phyloP scores from a whole-genome alignment of 352 stramenopile species.

The Globisporangium iwayamae region DNA sequence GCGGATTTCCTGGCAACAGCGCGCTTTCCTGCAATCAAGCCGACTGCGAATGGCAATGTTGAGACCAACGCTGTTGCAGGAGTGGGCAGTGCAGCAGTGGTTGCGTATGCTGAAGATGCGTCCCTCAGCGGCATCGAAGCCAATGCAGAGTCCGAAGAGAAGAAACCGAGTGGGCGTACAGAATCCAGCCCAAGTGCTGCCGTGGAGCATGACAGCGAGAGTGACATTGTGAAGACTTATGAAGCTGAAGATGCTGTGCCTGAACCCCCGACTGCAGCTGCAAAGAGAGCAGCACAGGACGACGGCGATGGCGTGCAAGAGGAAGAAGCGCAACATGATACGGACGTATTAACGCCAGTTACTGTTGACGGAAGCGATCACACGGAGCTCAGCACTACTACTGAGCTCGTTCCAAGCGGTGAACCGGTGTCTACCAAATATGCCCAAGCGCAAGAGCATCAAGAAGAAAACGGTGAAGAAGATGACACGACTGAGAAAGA shows the following conservation, averaged over 20 bases:
- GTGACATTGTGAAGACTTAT: no score
- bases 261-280: background rate
- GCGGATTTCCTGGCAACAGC: slow-evolving; percentile 8
- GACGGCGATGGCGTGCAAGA: slow-evolving; percentile 1
- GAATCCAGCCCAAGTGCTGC: background rate
- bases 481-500: background rate
- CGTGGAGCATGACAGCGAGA: background rate
- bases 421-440: background rate
- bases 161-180: background rate
- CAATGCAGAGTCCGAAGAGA: background rate
- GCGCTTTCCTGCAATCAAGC: background rate
- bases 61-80: background rate
- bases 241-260: background rate
- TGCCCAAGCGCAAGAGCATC: background rate
- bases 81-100: background rate
- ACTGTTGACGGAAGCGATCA: background rate
- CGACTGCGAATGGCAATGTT: background rate
- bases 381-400: background rate
- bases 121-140: background rate
- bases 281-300: slow-evolving; percentile 4
- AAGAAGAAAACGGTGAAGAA: background rate
- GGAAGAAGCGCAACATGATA: background rate
- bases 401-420: background rate
- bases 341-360: background rate
- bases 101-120: background rate